These are phyloP conservation scores for Cordyceps cicadae DNA, from an alignment of 2,329 filamentous ascomycete species.

Conservation along the genomic window DNA sequence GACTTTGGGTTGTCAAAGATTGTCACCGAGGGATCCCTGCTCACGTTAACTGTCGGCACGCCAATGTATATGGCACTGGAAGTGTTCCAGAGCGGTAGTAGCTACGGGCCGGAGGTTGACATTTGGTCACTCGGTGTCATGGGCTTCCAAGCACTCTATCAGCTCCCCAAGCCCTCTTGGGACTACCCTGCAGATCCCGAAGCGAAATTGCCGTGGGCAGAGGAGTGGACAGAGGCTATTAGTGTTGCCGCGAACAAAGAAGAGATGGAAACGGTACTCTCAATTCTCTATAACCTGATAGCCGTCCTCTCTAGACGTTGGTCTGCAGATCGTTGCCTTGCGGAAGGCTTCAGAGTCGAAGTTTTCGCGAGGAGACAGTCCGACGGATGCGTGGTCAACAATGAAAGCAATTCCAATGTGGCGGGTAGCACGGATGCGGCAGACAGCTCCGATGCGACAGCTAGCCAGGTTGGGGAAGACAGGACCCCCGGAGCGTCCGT, in stretches of 20 bases:
- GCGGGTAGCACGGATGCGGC: too few relatives aligned
- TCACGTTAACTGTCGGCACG: background rate
- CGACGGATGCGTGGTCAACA: background rate
- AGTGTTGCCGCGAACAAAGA: too few relatives aligned
- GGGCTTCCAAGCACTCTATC: background rate
- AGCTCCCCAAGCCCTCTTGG: background rate
- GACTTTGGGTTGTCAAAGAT: background rate
- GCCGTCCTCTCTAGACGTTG: background rate
- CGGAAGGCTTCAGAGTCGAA: background rate
- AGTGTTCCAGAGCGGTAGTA: background rate
- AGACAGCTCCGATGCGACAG: too few relatives aligned
- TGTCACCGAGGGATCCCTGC: background rate
- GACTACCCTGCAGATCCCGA: too few relatives aligned
- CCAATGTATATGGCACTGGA: background rate
- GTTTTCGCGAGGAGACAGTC: background rate
- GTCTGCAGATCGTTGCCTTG: background rate
- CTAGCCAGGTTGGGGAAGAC: too few relatives aligned
- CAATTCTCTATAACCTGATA: background rate
- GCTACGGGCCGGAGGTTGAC: background rate
- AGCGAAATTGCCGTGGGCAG: too few relatives aligned
- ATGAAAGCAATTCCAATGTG: too few relatives aligned
- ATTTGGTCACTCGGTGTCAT: background rate
- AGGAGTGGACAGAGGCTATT: too few relatives aligned
- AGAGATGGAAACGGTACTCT: too few relatives aligned
- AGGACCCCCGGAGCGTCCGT: too few relatives aligned